Evolutionary conservation across 176 grass and related monocot genomes (phyloP).

Genomic region (Hsuehochloa calcarea): DNA sequence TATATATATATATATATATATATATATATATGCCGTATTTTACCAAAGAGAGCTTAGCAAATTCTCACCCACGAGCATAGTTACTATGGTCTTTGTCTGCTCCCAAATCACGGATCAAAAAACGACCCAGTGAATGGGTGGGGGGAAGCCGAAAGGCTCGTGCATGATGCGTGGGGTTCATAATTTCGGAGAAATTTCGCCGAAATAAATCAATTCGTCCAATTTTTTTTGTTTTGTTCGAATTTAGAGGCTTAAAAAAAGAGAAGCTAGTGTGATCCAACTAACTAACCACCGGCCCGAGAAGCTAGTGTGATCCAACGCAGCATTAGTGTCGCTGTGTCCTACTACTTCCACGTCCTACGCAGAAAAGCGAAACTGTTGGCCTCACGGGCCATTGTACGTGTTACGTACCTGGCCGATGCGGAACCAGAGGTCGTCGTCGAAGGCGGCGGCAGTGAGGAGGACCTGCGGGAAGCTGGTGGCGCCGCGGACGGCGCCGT

Average conservation of each 20-base stretch:
- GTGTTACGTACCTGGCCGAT: constrained; percentile 57
- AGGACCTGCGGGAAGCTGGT: constrained; percentile 88
- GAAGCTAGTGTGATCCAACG: not conserved
- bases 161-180: not conserved
- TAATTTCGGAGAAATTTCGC: too few relatives aligned
- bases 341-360: too few relatives aligned
- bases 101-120: constrained; percentile 29
- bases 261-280: not conserved
- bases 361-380: not conserved
- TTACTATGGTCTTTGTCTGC: not conserved
- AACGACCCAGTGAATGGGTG: not conserved
- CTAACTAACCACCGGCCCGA: too few relatives aligned
- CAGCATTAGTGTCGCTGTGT: not conserved
- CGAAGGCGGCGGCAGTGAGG: constrained; percentile 67
- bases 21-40: too few relatives aligned
- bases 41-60: not conserved
- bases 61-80: not conserved
- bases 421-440: constrained; percentile 59
- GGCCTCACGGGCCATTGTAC: not conserved
- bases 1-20: too few relatives aligned
- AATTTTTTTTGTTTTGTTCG: too few relatives aligned
- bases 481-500: constrained; percentile 25
- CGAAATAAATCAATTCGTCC: too few relatives aligned
- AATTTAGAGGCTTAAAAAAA: too few relatives aligned
- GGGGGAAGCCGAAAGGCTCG: not conserved